These are phyloP conservation scores for Theileria orientalis DNA, from an alignment of 169 alveolate species.

Conservation along the genomic window DNA sequence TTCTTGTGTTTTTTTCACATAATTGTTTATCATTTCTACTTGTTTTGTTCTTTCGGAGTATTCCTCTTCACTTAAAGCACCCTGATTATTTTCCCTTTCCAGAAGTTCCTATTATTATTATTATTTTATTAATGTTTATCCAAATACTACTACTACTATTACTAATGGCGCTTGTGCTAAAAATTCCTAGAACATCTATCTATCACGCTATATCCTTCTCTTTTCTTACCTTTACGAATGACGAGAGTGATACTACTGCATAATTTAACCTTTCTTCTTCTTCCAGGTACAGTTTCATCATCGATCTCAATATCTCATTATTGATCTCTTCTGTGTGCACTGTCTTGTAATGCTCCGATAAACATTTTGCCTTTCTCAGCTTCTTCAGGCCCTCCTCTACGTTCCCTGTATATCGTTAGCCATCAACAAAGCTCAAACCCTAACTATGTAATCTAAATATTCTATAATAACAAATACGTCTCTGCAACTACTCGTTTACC, in stretches of 20 bases:
- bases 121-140: background rate
- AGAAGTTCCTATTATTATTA: constrained; percentile 25
- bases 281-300: constrained; percentile 62
- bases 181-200: background rate
- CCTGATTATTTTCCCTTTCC: constrained; percentile 35
- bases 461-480: background rate
- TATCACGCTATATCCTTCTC: background rate
- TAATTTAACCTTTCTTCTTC: constrained; percentile 67
- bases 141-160: no score
- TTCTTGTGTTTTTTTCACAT: constrained; percentile 54
- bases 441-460: background rate
- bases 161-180: background rate
- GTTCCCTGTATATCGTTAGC: constrained; percentile 14
- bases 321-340: constrained; percentile 72
- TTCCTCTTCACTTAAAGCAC: constrained; percentile 57
- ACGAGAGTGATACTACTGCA: constrained; percentile 26
- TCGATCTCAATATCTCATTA: constrained; percentile 71
- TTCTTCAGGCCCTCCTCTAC: constrained; percentile 76
- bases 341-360: constrained; percentile 72
- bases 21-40: constrained; percentile 60
- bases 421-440: background rate
- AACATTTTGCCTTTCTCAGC: constrained; percentile 71
- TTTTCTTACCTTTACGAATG: constrained; percentile 15
- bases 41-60: constrained; percentile 56
- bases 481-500: constrained; percentile 56